A percentile compares a stretch with the other conserved stretches of the same genome.
These are phyloP conservation scores for Ceratopteris richardii DNA, from an alignment of 75 land plant species.

Conservation along the genomic window DNA sequence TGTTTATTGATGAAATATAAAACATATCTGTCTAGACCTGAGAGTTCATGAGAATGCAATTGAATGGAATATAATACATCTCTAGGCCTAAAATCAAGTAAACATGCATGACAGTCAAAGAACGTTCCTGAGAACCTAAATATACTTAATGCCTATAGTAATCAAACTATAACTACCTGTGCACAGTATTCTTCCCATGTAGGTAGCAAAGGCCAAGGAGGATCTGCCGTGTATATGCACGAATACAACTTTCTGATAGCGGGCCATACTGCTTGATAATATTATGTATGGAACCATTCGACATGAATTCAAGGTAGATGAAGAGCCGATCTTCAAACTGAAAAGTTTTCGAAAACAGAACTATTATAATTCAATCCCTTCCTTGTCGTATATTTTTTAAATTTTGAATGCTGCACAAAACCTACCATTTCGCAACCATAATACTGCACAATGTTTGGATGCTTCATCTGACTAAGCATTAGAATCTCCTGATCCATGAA, in stretches of 20 bases:
- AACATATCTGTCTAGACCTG: too few relatives aligned
- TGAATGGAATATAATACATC: too few relatives aligned
- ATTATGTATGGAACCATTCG: constrained; percentile 91
- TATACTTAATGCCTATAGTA: too few relatives aligned
- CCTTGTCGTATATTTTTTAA: too few relatives aligned
- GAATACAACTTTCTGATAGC: constrained; percentile 75
- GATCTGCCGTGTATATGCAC: constrained; percentile 77
- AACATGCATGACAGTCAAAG: too few relatives aligned
- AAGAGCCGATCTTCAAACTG: constrained; percentile 70
- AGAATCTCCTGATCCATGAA: constrained; percentile 91
- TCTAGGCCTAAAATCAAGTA: too few relatives aligned
- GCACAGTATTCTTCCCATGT: constrained; percentile 73
- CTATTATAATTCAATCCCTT: too few relatives aligned
- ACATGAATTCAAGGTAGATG: constrained; percentile 85
- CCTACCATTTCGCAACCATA: constrained; percentile 94
- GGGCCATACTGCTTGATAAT: constrained; percentile 86
- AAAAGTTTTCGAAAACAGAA: too few relatives aligned
- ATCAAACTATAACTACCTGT: constrained; percentile 60
- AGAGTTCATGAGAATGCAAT: too few relatives aligned
- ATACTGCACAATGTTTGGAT: constrained; percentile 93
- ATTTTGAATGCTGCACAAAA: too few relatives aligned
- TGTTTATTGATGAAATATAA: too few relatives aligned
- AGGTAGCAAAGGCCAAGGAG: constrained; percentile 82
- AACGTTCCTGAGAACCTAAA: too few relatives aligned
- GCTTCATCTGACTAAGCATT: constrained; percentile 74